Conservation (phyloP, 2,329 filamentous ascomycete genomes). For the Paramyrothecium roridum region DNA sequence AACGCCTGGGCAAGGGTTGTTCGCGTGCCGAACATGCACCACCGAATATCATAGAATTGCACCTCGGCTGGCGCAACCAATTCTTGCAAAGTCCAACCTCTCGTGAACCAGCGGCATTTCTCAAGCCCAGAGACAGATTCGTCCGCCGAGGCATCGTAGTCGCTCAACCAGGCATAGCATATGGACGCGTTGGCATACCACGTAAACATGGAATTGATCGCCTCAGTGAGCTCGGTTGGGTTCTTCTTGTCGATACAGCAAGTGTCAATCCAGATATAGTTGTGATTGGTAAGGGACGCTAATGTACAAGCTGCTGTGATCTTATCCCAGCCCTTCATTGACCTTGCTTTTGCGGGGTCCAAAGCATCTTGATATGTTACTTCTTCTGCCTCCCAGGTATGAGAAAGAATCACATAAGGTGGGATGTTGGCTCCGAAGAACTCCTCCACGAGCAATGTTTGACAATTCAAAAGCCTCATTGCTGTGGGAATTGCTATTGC, state of each 20-base stretch:
- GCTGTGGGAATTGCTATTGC: no score
- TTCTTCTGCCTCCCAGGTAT: conserved; percentile 9
- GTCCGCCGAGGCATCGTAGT: no score
- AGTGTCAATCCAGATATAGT: conserved; percentile 10
- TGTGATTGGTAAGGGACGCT: neutral
- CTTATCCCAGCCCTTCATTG: neutral
- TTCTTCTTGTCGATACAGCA: conserved; percentile 12
- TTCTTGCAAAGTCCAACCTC: no score
- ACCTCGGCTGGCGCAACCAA: no score
- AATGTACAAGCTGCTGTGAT: neutral
- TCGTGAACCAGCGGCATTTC: no score
- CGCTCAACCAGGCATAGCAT: conserved; percentile 3
- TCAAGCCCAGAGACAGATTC: no score
- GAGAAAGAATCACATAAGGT: conserved; percentile 10
- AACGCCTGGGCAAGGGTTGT: no score
- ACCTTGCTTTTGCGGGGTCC: neutral
- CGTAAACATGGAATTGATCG: conserved; percentile 12
- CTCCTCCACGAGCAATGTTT: neutral
- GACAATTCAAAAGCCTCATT: neutral
- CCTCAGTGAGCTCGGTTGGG: conserved; percentile 7
- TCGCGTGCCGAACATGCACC: no score
- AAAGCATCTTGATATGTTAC: conserved; percentile 4
- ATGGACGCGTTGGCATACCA: conserved; percentile 7
- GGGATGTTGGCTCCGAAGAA: conserved; percentile 1
- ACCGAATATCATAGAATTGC: no score